These are phyloP conservation scores for Fraxinus latifolia DNA, from an alignment of 305 asterid genomes.

Conservation along the genomic window DNA sequence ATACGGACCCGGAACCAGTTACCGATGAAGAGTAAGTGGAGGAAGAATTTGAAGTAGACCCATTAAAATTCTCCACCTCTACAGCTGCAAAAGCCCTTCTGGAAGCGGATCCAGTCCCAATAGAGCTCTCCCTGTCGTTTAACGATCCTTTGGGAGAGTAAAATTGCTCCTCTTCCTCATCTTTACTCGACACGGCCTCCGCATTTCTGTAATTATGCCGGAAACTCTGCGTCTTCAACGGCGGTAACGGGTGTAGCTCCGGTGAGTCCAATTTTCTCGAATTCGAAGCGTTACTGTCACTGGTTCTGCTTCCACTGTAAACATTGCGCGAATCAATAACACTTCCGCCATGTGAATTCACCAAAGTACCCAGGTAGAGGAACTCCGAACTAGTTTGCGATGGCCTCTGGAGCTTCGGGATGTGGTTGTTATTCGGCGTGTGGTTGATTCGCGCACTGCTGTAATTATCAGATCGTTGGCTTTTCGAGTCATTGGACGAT, in stretches of 20 bases:
- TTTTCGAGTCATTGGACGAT: conserved; percentile 34
- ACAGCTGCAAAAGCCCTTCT: conserved; percentile 51
- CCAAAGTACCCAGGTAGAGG: conserved; percentile 81
- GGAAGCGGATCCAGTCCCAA: conserved; percentile 62
- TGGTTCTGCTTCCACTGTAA: conserved; percentile 31
- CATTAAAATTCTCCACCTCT: conserved; percentile 42
- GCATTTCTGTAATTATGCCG: conserved; percentile 36
- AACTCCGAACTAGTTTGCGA: conserved; percentile 86
- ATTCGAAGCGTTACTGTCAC: conserved; percentile 26
- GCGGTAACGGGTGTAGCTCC: conserved; percentile 89
- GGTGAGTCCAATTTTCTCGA: conserved; percentile 66
- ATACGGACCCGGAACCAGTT: conserved; percentile 49
- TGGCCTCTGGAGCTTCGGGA: conserved; percentile 76
- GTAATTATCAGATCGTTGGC: conserved; percentile 55
- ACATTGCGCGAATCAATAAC: conserved; percentile 27
- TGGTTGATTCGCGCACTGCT: conserved; percentile 21
- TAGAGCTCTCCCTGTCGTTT: conserved; percentile 52
- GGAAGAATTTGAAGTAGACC: conserved; percentile 51
- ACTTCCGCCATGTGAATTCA: conserved; percentile 51
- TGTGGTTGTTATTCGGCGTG: conserved; percentile 18
- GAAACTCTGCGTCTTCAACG: conserved; percentile 38
- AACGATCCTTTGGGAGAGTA: conserved; percentile 78
- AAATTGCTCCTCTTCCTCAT: conserved; percentile 60
- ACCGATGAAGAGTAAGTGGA: conserved; percentile 43
- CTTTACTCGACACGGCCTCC: conserved; percentile 38